Evolutionary conservation across 2,329 filamentous ascomycete genomes (phyloP), one percentile per base, ranked within the genome.

Genomic region (Epichloe scottii): DNA sequence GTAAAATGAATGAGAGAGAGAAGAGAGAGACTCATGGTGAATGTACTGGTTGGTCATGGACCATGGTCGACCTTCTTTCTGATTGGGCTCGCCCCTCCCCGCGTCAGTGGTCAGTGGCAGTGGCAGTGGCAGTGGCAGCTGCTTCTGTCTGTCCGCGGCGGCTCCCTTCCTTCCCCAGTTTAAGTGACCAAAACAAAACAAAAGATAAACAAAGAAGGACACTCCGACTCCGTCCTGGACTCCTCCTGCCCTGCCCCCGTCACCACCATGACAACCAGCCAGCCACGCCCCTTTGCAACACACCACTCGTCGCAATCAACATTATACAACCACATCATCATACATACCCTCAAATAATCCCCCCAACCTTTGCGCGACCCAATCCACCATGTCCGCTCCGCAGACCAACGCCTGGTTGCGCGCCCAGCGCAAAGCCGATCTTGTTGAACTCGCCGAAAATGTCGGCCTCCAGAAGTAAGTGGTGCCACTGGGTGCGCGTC

Each of bases 361-460:
- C 34, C 40, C 41, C 46, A 34, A 40, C 21, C 40, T 26, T 37
- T 41, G 46, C 46, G 30, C 33, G 23, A 30, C 19, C 44, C 26
- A 47, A 15, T 17, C 46, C 55, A 53, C 56, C 53, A 63, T 61
- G 57, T 59, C 59, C 55, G 57, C 60, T 35, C 33, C 42, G 5
- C 51, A 56, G 56, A 77, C 65, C 60, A 81, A 84, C 63, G 79
- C 81, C 59, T 95, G 86, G 81, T 76, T 95, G 65, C 79, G 83
- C 68, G 77, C 78, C 66, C 86, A 93, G 77, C 84, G 86, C 73
- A 95, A 95, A 76, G 76, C 75, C 60, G 87, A 91, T 57, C 78
- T 95, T 51, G 68, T 81, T 59, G 84, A 87, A 56, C 75, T 94
- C 55, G 87, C 88, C 53, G 79, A 87, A 57, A 71, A 75, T 45